phyloP scores from a whole-genome alignment of 108 stramenopile species.

The Hondaea fermentalgiana region DNA sequence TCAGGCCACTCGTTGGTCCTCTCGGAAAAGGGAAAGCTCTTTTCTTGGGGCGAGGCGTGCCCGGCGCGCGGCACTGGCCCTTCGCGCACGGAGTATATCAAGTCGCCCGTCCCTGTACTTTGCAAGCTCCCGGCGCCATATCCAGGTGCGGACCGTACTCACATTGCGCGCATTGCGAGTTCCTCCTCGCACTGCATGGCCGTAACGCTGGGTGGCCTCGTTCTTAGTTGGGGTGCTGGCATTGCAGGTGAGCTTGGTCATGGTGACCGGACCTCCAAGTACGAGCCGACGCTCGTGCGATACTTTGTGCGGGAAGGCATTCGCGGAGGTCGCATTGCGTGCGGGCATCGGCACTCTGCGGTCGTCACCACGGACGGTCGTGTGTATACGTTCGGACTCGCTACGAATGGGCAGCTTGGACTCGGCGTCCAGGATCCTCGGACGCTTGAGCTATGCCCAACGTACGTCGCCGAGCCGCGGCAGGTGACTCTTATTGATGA shows the following conservation, averaged over 20 bases:
- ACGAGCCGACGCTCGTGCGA: background rate
- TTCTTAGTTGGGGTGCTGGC: background rate
- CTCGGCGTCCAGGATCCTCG: background rate
- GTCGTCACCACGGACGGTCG: background rate
- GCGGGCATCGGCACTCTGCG: conserved; percentile 1
- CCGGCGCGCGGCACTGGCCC: background rate
- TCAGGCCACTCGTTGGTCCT: background rate
- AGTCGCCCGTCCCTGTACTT: background rate
- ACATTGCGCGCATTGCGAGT: background rate
- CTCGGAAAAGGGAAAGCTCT: background rate
- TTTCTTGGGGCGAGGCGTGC: background rate
- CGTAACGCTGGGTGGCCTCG: background rate
- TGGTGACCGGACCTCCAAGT: background rate
- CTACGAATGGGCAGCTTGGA: background rate
- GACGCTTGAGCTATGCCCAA: background rate
- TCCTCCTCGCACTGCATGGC: background rate
- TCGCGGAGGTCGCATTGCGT: background rate
- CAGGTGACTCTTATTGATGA: background rate
- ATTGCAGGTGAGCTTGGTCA: background rate
- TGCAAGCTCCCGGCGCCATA: background rate
- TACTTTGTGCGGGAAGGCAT: background rate
- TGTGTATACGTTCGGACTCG: background rate
- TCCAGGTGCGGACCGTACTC: background rate
- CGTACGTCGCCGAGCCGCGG: background rate
- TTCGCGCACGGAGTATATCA: background rate